Evolutionary conservation across 2,329 filamentous ascomycete species (phyloP).

Genomic region (Talaromyces sp.): DNA sequence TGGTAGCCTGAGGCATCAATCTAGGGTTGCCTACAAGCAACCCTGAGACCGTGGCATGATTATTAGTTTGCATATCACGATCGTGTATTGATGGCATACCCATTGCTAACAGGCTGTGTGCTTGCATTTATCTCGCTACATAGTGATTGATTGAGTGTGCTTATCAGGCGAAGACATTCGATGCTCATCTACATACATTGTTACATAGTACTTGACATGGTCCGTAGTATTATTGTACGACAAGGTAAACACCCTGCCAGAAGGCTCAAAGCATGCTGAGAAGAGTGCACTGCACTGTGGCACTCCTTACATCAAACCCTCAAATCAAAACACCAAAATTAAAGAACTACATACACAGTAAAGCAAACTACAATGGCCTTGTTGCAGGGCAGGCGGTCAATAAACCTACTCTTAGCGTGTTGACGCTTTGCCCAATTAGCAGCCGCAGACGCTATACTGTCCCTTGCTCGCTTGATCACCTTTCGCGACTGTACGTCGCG

Average conservation of each 20-base stretch:
- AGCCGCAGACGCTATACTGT: background rate
- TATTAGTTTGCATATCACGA: no score
- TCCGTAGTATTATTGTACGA: background rate
- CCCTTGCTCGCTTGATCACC: constrained; percentile 12
- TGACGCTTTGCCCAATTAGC: constrained; percentile 4
- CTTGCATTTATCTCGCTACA: no score
- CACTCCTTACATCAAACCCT: background rate
- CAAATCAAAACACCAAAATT: background rate
- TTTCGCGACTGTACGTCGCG: constrained; percentile 4
- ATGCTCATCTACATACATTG: background rate
- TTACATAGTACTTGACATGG: background rate
- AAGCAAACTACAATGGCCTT: background rate
- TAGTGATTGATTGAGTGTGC: no score
- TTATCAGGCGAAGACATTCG: no score
- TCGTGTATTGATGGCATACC: background rate
- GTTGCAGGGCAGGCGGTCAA: background rate
- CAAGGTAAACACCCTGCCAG: background rate
- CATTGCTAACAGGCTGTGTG: background rate
- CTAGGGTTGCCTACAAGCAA: background rate
- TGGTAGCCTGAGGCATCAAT: background rate
- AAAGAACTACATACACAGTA: background rate
- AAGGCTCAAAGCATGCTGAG: background rate
- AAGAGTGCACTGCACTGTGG: background rate
- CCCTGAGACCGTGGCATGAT: background rate
- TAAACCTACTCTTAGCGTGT: background rate